These are phyloP conservation scores for Mycosphaerella arachidis DNA, from an alignment of 2,329 filamentous ascomycete genomes.

Conservation along the genomic window DNA sequence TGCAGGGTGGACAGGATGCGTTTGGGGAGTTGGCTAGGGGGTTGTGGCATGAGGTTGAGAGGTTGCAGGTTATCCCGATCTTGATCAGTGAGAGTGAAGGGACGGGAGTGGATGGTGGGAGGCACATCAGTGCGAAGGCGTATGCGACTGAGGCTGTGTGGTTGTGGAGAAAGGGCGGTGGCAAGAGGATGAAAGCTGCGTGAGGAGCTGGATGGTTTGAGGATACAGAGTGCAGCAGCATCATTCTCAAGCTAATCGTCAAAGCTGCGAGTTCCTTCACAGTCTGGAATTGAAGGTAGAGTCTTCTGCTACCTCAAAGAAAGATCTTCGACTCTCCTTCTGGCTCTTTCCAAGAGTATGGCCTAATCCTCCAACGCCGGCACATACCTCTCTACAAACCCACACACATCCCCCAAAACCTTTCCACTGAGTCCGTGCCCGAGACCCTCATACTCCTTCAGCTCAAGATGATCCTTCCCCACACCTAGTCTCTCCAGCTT, in stretches of 20 bases:
- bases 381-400: constrained; percentile 39
- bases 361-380: constrained; percentile 34
- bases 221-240: too few relatives aligned
- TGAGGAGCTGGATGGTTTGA: constrained; percentile 18
- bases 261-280: too few relatives aligned
- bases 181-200: constrained; percentile 53
- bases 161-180: constrained; percentile 72
- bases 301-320: not conserved
- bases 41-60: constrained; percentile 75
- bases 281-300: not conserved
- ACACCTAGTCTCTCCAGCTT: constrained; percentile 39
- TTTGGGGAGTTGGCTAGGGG: constrained; percentile 58
- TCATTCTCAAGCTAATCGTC: too few relatives aligned
- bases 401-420: constrained; percentile 45
- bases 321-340: not conserved
- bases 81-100: constrained; percentile 69
- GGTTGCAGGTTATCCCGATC: constrained; percentile 70
- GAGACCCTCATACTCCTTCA: constrained; percentile 47
- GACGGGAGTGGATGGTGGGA: constrained; percentile 51
- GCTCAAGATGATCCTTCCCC: constrained; percentile 36
- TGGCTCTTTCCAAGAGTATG: not conserved
- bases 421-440: constrained; percentile 42
- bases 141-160: constrained; percentile 88
- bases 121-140: constrained; percentile 71
- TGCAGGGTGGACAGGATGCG: constrained; percentile 40